These are phyloP conservation scores for Acacia acuminata DNA, from an alignment of 306 rosid species.

Conservation along the genomic window DNA sequence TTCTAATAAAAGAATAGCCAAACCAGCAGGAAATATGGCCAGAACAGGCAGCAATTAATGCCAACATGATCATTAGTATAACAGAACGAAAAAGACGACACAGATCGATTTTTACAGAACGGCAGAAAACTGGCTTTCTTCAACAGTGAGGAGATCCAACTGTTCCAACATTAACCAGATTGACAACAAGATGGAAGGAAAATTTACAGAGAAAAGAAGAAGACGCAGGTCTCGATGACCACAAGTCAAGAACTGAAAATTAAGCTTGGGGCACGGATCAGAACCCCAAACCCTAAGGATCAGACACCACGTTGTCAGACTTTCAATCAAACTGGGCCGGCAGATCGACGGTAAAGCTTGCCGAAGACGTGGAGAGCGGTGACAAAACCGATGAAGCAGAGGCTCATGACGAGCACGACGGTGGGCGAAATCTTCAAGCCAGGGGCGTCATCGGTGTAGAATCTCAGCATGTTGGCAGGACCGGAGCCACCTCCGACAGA, in stretches of 20 bases:
- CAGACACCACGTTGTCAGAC: constrained; percentile 13
- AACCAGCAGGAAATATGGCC: neutral
- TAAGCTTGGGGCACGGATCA: constrained; percentile 11
- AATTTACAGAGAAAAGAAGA: constrained; percentile 33
- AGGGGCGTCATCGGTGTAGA: constrained; percentile 93
- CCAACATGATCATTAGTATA: neutral
- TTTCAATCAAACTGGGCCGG: constrained; percentile 44
- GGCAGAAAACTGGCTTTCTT: constrained; percentile 29
- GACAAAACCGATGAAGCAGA: constrained; percentile 94
- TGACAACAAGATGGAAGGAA: constrained; percentile 11
- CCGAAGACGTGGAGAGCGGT: constrained; percentile 92
- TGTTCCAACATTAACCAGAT: constrained; percentile 10
- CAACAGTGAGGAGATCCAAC: constrained; percentile 26
- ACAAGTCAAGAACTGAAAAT: constrained; percentile 23
- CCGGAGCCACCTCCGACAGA: constrained; percentile 39
- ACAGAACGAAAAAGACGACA: neutral
- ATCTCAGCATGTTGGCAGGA: constrained; percentile 74
- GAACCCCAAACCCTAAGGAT: constrained; percentile 6
- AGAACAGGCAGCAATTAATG: neutral
- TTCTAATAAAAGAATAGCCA: neutral
- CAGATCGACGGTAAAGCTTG: constrained; percentile 55
- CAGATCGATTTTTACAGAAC: neutral
- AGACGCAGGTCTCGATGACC: constrained; percentile 16
- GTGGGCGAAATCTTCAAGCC: constrained; percentile 89
- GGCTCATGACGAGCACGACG: constrained; percentile 83